Base-by-base conservation (phyloP, 805 yeast species). In the Saturnispora serradocipensis region DNA sequence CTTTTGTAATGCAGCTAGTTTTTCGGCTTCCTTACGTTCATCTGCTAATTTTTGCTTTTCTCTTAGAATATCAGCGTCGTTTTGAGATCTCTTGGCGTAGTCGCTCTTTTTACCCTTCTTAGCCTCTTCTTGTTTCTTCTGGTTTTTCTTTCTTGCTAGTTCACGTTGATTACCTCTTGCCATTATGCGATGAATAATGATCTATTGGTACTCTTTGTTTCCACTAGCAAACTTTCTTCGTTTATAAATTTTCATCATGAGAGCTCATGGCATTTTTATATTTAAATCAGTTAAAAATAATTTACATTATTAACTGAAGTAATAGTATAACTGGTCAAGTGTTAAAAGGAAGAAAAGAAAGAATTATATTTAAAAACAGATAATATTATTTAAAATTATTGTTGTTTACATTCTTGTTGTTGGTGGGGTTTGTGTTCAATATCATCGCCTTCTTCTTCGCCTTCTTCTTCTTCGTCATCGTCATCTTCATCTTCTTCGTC, bases 121-220 rank as follows among this genome's bases (percentile, higher is more conserved):
- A 54, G 77, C 74, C 44, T 79, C 84, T 56, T 80, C 82, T 61
- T 78, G 83, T 69, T 91, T 91, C 73, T 91, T 93, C 67, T 72
- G 66, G 69, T 87, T 88, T 72, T 87, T 91, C 54, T 82, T 87
- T 65, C 99, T 79, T 32, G 97, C 97, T 60, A 86, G 77, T 40
- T 91, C 99, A 68, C 99, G 80, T 71, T 93, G 98, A 68, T 91
- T 93, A 32, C 99, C 99, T 73, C 99, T 80, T 49, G 96, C 84
- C 97, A 91, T 90, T 18, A 20, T 10, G 20, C 13, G 8, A 38
- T 18, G 20, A 16, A 16, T 18, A 18, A 16, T 18, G 1, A 5
- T 38, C 7, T 18, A 20, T 36, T 36, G 40, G 8, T 18, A 6
- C 20, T 5, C 24, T n/a, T 18, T 24, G 22, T 38, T 38, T 38